Percentiles rank a stretch among this genome's conserved stretches.
These are phyloP conservation scores for Cryptomeria japonica DNA, from an alignment of 75 land plant genomes.

Conservation along the genomic window DNA sequence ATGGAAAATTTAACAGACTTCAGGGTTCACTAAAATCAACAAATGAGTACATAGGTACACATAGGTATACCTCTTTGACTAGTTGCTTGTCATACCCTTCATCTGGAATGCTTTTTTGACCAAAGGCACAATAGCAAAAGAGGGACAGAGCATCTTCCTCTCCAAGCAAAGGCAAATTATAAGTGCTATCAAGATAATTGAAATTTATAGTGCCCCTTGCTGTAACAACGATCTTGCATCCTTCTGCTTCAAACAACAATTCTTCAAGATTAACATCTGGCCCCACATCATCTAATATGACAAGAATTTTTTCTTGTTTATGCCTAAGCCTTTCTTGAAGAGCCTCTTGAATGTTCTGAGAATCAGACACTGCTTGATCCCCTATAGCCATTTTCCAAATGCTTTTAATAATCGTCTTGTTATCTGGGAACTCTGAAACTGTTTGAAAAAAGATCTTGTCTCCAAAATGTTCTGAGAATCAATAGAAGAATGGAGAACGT, in stretches of 20 bases:
- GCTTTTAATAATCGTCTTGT: background rate
- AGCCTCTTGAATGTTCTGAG: background rate
- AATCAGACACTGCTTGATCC: background rate
- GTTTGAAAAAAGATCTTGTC: background rate
- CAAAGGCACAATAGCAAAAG: slow-evolving; percentile 14
- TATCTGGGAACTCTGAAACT: background rate
- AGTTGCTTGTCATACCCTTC: background rate
- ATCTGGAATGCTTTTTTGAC: background rate
- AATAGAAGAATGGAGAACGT: background rate
- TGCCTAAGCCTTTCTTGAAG: background rate
- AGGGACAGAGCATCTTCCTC: slow-evolving; percentile 49
- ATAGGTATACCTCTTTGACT: background rate
- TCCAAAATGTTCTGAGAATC: background rate
- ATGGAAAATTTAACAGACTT: background rate
- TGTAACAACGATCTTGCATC: background rate
- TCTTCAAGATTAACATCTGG: background rate
- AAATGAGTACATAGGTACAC: too few species aligned
- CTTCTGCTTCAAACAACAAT: background rate
- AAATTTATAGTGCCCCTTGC: background rate
- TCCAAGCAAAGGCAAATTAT: slow-evolving; percentile 37
- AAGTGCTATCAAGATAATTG: background rate
- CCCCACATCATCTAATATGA: background rate
- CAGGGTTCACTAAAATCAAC: background rate
- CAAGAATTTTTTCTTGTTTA: background rate
- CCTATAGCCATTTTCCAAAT: background rate